Percentiles rank a stretch among this genome's conserved stretches.
Evolutionary conservation across 2,329 filamentous ascomycete genomes (phyloP).

Genomic region (Endocalyx cinctus): DNA sequence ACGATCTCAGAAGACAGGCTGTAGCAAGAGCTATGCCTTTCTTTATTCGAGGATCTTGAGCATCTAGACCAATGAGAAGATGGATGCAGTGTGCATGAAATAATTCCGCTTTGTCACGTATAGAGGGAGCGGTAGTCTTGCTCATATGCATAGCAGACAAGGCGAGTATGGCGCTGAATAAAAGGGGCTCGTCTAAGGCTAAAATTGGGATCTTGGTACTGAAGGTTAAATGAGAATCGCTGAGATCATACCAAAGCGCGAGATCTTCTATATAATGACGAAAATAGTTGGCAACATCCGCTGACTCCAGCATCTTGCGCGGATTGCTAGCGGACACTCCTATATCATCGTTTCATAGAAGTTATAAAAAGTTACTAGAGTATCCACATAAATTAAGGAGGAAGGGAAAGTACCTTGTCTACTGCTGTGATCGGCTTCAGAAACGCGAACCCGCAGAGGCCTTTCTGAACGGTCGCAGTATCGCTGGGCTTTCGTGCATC

Average conservation of each 20-base stretch:
- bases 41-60: constrained; percentile 23
- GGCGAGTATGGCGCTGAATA: constrained; percentile 41
- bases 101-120: constrained; percentile 27
- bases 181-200: constrained; percentile 34
- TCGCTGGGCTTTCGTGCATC: constrained; percentile 25
- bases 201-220: constrained; percentile 28
- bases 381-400: not conserved
- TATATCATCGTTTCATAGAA: not conserved
- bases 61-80: constrained; percentile 32
- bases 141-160: constrained; percentile 38
- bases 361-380: constrained; percentile 1
- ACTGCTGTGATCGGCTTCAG: not conserved
- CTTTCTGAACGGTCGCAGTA: constrained; percentile 30
- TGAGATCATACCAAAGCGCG: constrained; percentile 44
- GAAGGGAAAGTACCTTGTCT: no score
- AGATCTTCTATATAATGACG: constrained; percentile 34
- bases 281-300: constrained; percentile 31
- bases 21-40: constrained; percentile 39
- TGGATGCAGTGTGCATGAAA: constrained; percentile 37
- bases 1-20: constrained; percentile 43
- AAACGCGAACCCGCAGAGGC: constrained; percentile 4
- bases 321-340: constrained; percentile 13
- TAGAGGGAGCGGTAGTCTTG: constrained; percentile 24
- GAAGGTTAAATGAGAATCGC: constrained; percentile 33
- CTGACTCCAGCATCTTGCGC: constrained; percentile 23